Conservation (phyloP, 345 rosid genomes). For the Linum lewisii region DNA sequence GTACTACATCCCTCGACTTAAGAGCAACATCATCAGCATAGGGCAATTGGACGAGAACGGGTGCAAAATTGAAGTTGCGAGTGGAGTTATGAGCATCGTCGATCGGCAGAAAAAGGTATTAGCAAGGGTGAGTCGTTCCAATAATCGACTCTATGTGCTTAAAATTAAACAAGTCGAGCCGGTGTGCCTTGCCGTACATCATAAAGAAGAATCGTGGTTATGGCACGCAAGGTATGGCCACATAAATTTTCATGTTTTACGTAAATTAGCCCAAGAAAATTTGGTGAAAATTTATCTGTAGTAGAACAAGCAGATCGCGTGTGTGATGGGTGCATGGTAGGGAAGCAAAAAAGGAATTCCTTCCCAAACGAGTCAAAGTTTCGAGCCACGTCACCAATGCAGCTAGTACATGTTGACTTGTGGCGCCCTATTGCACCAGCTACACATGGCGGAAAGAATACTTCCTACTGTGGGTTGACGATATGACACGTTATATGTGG, state of each 20-base stretch:
- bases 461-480: conserved; percentile 1
- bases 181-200: background rate
- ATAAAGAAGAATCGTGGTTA: background rate
- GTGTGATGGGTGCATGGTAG: conserved; percentile 1
- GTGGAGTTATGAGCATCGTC: background rate
- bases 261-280: background rate
- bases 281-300: background rate
- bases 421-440: background rate
- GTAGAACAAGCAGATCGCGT: background rate
- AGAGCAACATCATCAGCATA: background rate
- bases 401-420: too few relatives aligned
- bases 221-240: conserved; percentile 1
- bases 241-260: too few relatives aligned
- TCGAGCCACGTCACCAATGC: background rate
- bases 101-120: background rate
- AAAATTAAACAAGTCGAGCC: background rate
- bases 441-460: conserved; percentile 5
- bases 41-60: background rate
- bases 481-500: conserved; percentile 1
- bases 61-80: background rate
- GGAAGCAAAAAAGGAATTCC: background rate
- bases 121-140: background rate
- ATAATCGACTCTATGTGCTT: too few relatives aligned
- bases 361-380: background rate
- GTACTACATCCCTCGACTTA: background rate